Evolutionary conservation across 139 green algal species (phyloP).

Genomic region (Picocystis salinarum): DNA sequence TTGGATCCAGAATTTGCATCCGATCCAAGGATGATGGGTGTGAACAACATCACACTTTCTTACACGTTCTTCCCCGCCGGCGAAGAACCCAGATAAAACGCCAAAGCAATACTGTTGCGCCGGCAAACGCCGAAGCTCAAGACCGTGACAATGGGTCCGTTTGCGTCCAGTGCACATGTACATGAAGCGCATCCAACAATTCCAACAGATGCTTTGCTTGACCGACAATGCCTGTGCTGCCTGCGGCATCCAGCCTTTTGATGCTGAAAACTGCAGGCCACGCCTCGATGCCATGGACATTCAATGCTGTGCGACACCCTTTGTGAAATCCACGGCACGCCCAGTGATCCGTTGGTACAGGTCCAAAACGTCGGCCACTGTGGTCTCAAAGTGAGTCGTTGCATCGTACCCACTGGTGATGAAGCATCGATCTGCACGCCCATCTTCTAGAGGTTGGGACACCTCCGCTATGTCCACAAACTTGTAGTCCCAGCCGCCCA

Average conservation of each 20-base stretch:
- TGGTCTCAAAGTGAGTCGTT: constrained; percentile 96
- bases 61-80: constrained; percentile 87
- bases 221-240: no score
- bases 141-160: no score
- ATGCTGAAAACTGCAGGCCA: no score
- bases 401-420: constrained; percentile 90
- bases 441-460: constrained; percentile 54
- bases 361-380: constrained; percentile 82
- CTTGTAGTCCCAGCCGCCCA: constrained; percentile 81
- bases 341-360: constrained; percentile 92
- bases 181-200: no score
- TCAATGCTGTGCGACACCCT: no score
- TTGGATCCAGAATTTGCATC: constrained; percentile 84
- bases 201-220: no score
- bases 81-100: no score
- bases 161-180: no score
- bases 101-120: no score
- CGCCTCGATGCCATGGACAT: no score
- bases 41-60: constrained; percentile 75
- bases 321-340: background rate
- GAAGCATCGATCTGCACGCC: constrained; percentile 52
- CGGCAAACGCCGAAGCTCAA: no score
- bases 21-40: constrained; percentile 56
- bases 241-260: no score
- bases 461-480: constrained; percentile 73